A percentile compares a stretch with the other conserved stretches of the same genome.
Evolutionary conservation across 2,329 filamentous ascomycete species (phyloP).

Genomic region (Pestalotiopsis sp.): DNA sequence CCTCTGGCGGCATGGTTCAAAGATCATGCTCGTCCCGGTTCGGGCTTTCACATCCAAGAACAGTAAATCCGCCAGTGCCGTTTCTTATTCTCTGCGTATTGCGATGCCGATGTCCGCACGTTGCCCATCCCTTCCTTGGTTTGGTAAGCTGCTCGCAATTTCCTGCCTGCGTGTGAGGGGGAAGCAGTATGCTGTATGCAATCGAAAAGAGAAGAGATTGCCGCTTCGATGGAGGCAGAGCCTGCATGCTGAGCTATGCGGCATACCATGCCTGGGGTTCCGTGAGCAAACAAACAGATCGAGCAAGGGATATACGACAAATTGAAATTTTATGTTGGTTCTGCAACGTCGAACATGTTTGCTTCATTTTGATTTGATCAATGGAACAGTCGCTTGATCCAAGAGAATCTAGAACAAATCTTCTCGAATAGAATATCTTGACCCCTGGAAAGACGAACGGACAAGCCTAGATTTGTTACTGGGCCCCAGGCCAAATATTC

Average conservation of each 20-base stretch:
- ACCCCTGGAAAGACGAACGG: neutral
- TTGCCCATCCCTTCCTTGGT: neutral
- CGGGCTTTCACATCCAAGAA: neutral
- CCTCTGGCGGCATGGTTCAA: neutral
- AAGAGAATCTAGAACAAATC: neutral
- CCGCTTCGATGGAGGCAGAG: no score
- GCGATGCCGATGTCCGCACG: neutral
- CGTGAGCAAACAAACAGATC: neutral
- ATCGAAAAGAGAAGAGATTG: neutral
- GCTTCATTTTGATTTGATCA: neutral
- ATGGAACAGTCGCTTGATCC: neutral
- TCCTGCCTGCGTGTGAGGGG: neutral
- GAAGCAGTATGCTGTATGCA: neutral
- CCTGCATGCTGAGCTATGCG: neutral
- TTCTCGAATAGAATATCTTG: no score
- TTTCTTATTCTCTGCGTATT: neutral
- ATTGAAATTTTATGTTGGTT: neutral
- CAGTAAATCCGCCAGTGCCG: neutral
- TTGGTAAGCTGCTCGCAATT: neutral
- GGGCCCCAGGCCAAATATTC: neutral
- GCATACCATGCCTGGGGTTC: neutral
- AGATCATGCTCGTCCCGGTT: neutral
- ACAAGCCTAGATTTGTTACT: neutral
- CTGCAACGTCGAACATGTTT: no score
- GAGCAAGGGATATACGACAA: neutral